Evolutionary conservation across 2,329 filamentous ascomycete genomes (phyloP).

Genomic region (Arthrobotrys megalospora): DNA sequence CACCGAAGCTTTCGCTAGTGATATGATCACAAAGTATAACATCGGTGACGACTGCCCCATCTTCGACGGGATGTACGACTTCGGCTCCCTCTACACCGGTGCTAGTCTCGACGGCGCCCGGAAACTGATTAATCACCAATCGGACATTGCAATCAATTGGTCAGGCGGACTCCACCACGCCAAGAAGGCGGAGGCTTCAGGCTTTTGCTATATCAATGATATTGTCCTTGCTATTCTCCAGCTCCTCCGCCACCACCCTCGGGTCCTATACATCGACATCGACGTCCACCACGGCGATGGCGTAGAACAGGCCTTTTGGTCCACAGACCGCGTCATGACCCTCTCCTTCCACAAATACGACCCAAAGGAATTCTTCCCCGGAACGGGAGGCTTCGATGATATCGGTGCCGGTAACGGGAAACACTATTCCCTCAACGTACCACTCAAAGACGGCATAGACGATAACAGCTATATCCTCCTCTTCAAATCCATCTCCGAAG

Average conservation of each 20-base stretch:
- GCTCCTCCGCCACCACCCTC: slow-evolving; percentile 75
- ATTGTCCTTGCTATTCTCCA: slow-evolving; percentile 78
- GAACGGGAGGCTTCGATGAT: slow-evolving; percentile 78
- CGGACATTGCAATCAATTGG: slow-evolving; percentile 98
- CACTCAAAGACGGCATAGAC: slow-evolving; percentile 78
- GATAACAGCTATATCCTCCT: slow-evolving; percentile 78
- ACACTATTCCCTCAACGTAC: slow-evolving; percentile 79
- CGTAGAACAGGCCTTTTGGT: slow-evolving; percentile 80
- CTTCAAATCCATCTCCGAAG: slow-evolving; percentile 78
- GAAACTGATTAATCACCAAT: slow-evolving; percentile 87
- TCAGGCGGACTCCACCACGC: slow-evolving; percentile 96
- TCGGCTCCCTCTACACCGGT: slow-evolving; percentile 93
- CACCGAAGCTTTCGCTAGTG: slow-evolving; percentile 92
- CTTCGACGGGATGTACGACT: slow-evolving; percentile 95
- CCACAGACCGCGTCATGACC: slow-evolving; percentile 80
- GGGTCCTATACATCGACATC: slow-evolving; percentile 78
- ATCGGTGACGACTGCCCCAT: slow-evolving; percentile 95
- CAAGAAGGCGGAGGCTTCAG: slow-evolving; percentile 91
- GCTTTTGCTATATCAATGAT: slow-evolving; percentile 98
- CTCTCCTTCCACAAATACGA: slow-evolving; percentile 81
- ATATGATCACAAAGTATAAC: slow-evolving; percentile 86
- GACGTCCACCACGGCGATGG: slow-evolving; percentile 79
- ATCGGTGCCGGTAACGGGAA: slow-evolving; percentile 78
- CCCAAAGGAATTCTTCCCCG: slow-evolving; percentile 76
- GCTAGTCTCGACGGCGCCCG: slow-evolving; percentile 91